These are phyloP conservation scores for Sistotremastrum niveocremeum DNA, from an alignment of 768 basidiomycete genomes.

Conservation along the genomic window DNA sequence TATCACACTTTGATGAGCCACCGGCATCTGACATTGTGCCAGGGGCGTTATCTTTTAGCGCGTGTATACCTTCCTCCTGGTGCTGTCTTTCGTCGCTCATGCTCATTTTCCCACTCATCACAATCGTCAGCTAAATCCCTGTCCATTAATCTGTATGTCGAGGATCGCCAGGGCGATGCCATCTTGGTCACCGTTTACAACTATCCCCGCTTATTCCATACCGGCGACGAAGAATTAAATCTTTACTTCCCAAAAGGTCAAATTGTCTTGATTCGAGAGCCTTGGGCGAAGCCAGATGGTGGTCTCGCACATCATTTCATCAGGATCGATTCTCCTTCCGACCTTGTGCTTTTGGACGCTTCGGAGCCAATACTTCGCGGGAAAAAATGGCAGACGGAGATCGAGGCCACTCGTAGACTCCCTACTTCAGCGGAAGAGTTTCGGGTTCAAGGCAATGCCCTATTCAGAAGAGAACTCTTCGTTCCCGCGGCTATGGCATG, in stretches of 20 bases:
- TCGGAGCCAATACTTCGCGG: conserved; percentile 4
- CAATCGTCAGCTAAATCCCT: too few relatives aligned
- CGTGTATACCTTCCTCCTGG: too few relatives aligned
- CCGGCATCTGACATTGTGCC: too few relatives aligned
- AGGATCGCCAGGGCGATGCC: conserved; percentile 15
- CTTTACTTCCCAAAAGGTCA: conserved; percentile 16
- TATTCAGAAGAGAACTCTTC: conserved; percentile 11
- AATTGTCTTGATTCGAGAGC: conserved; percentile 20
- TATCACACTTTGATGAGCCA: too few relatives aligned
- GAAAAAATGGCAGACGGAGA: conserved; percentile 1
- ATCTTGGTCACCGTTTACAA: conserved; percentile 14
- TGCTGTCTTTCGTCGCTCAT: too few relatives aligned
- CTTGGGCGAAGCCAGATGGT: conserved; percentile 11
- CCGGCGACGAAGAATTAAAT: conserved; percentile 11
- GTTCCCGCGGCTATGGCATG: conserved; percentile 16
- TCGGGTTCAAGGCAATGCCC: conserved; percentile 13
- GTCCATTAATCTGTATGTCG: conserved; percentile 3
- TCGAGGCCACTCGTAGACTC: not conserved
- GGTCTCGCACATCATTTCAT: conserved; percentile 8
- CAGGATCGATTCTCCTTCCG: conserved; percentile 19
- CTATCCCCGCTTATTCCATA: conserved; percentile 13
- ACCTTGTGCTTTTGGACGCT: conserved; percentile 12
- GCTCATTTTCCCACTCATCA: too few relatives aligned
- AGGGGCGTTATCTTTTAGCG: too few relatives aligned
- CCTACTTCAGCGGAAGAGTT: conserved; percentile 7